Evolutionary conservation across 1,284 basidiomycete genomes (phyloP), one percentile per base, ranked within the genome.

Genomic region (Rhodotorula sp.): DNA sequence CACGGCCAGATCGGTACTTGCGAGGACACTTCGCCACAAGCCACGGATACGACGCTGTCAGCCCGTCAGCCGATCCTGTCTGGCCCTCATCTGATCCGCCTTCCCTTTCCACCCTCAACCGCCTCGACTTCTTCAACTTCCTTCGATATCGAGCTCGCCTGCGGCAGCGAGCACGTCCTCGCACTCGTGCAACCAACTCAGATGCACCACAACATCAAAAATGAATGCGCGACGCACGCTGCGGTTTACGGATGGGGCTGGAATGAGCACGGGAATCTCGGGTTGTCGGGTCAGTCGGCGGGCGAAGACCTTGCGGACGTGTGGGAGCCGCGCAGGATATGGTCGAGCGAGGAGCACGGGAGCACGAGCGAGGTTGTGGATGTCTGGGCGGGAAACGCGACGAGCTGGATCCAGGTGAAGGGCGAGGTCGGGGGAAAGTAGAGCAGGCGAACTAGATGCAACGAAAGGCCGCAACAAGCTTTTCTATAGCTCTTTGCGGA

Each of bases 201-300:
- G 62, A 19, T 55, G 59, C 64, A 63, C n/a, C 64, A 49, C 17
- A 56, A 62, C n/a, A 46, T 76, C 11, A 22, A 34, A 74, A 8
- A 11, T 2, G 11, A 19, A 17, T 22, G 15, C 24, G 63, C 39
- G 39, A 44, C 39, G 39, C 7, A 44, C 39, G 39, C 39, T 44
- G 39, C 59, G 70, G 84, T 93, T 1, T 90, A 86, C 85, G 89
- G 86, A 0, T 94, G 92, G 89, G 93, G 93, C 0, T 95, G 93
- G 93, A 96, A 95, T 79, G 93, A 96, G 79, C 93, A 95, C 78
- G 93, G 93, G 19, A 96, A 94, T 79, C 83, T 95, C 22, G 92
- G 90, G 0, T 77, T 86, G 34, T 88, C 87, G 11, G 24, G 24
- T 8, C 22, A 11, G 34, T 32, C n/a, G 17, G 47, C 15, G 13